phyloP scores from a whole-genome alignment of 2,329 filamentous ascomycete genomes.

The Colletotrichum cordylinicola region DNA sequence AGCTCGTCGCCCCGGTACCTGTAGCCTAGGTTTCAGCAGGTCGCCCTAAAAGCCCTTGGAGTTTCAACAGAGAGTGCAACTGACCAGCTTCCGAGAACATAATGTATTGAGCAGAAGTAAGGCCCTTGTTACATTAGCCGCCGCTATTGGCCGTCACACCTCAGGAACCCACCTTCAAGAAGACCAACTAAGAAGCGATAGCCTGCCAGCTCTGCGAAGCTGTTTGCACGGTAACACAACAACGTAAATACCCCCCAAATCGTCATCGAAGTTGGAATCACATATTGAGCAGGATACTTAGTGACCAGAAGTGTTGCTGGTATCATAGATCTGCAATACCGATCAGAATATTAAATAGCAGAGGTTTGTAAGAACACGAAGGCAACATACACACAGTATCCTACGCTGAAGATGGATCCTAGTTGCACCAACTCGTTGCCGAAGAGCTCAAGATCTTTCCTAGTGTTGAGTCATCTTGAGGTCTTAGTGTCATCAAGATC shows the following conservation, averaged over 20 bases:
- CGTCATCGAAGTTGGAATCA: background rate
- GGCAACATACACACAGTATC: background rate
- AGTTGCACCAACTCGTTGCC: background rate
- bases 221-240: background rate
- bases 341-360: background rate
- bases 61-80: background rate
- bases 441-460: background rate
- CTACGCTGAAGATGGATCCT: background rate
- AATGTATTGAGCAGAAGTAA: background rate
- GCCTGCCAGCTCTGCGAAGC: background rate
- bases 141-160: background rate
- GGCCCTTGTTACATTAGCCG: background rate
- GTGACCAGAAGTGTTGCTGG: background rate
- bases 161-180: background rate
- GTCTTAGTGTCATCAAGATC: accelerated
- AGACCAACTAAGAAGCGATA: background rate
- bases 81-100: background rate
- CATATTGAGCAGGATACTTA: background rate
- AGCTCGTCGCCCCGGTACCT: background rate
- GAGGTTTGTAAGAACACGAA: background rate
- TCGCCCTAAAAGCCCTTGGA: background rate
- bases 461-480: background rate
- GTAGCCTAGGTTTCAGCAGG: background rate
- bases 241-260: background rate
- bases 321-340: background rate